Evolutionary conservation across 179 eudicot genomes (phyloP).

Genomic region (Silene vulgaris): DNA sequence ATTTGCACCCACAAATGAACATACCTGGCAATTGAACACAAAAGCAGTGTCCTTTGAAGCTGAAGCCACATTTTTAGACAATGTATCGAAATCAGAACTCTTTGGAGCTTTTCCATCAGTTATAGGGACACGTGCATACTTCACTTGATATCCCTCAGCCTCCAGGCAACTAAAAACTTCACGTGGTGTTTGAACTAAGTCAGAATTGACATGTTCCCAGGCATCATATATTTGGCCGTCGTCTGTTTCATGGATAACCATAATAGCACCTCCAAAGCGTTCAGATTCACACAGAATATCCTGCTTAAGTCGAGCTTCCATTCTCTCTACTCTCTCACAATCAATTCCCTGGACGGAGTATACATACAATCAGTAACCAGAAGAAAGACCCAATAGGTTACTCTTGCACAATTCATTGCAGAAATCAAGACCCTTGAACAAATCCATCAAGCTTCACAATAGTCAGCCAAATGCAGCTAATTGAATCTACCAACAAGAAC

Average conservation of each 20-base stretch:
- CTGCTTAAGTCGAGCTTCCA: conserved; percentile 89
- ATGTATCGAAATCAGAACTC: conserved; percentile 86
- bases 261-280: conserved; percentile 73
- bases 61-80: conserved; percentile 65
- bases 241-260: conserved; percentile 94
- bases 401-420: neutral
- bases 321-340: conserved; percentile 86
- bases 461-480: conserved; percentile 8
- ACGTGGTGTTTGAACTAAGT: conserved; percentile 74
- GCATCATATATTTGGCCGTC: conserved; percentile 81
- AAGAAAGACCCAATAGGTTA: conserved; percentile 10
- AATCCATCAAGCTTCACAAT: neutral
- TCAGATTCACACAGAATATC: conserved; percentile 84
- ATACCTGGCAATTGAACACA: conserved; percentile 94
- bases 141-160: conserved; percentile 69
- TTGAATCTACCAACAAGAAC: neutral
- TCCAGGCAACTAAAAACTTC: conserved; percentile 77
- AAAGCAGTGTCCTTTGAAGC: conserved; percentile 79
- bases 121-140: conserved; percentile 94
- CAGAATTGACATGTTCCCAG: conserved; percentile 69
- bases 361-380: neutral
- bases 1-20: conserved; percentile 2
- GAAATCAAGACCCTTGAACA: neutral
- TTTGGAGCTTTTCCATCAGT: conserved; percentile 98
- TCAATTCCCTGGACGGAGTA: conserved; percentile 61